Evolutionary conservation across 2,329 filamentous ascomycete genomes (phyloP).

Genomic region (Ophiocordyceps robertsii): DNA sequence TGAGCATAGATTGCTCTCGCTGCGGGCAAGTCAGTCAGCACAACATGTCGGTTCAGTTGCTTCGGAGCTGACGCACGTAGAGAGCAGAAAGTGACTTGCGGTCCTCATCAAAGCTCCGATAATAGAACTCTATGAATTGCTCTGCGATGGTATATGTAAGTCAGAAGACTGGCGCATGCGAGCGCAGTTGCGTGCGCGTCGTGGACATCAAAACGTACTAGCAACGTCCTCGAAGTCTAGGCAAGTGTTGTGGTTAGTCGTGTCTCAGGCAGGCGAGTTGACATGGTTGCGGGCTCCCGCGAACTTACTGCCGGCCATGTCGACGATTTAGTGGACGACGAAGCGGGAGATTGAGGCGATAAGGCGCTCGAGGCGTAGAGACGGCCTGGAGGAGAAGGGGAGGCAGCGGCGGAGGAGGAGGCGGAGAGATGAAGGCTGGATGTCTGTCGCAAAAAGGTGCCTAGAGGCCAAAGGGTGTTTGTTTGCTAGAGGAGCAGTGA

Average conservation of each 20-base stretch:
- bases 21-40: conserved; percentile 22
- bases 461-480: too few species aligned
- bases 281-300: not conserved
- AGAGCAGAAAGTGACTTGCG: conserved; percentile 52
- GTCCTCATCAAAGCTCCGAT: conserved; percentile 69
- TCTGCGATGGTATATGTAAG: conserved; percentile 33
- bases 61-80: conserved; percentile 52
- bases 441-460: too few species aligned
- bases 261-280: conserved; percentile 4
- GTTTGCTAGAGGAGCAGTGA: too few species aligned
- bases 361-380: not conserved
- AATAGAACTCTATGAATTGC: conserved; percentile 85
- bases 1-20: conserved; percentile 81
- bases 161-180: not conserved
- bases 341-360: not conserved
- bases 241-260: conserved; percentile 6
- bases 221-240: conserved; percentile 32
- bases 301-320: conserved; percentile 19
- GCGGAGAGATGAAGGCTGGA: too few species aligned
- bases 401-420: too few species aligned
- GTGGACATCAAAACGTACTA: conserved; percentile 22
- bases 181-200: not conserved
- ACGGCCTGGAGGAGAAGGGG: too few species aligned
- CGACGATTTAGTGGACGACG: conserved; percentile 6
- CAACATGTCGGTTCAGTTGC: not conserved